Conservation (phyloP, 768 basidiomycete genomes). For the Coprinopsis marcescibilis region DNA sequence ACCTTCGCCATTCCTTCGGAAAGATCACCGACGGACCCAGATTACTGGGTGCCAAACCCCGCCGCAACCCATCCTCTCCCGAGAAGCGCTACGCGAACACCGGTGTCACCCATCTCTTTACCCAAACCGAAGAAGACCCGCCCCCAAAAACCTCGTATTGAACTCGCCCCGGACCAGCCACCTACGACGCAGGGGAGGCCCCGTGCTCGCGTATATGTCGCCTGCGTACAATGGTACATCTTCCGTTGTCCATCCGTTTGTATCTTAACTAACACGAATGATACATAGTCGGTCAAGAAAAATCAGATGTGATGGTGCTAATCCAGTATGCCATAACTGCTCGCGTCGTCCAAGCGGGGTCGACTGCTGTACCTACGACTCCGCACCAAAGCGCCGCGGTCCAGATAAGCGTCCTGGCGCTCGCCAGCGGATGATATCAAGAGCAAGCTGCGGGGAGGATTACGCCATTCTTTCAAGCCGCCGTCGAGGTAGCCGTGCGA, state of each 20-base stretch:
- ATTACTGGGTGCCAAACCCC: slow-evolving; percentile 14
- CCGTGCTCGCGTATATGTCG: slow-evolving; percentile 70
- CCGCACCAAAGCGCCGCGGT: slow-evolving; percentile 70
- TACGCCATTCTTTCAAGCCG: no score
- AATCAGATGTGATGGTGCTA: slow-evolving; percentile 79
- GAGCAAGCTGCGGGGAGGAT: slow-evolving; percentile 30
- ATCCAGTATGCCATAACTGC: slow-evolving; percentile 73
- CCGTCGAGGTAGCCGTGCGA: slow-evolving; percentile 30
- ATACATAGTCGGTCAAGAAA: slow-evolving; percentile 62
- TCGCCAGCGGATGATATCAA: slow-evolving; percentile 55
- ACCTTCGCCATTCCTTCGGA: background rate
- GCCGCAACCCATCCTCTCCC: slow-evolving; percentile 1
- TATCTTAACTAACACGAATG: background rate
- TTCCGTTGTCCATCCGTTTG: slow-evolving; percentile 5
- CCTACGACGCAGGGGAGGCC: slow-evolving; percentile 78
- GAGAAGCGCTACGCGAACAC: background rate
- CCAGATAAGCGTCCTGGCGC: slow-evolving; percentile 79
- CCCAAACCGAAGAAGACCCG: slow-evolving; percentile 39
- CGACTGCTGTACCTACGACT: slow-evolving; percentile 60
- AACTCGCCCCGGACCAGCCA: slow-evolving; percentile 70
- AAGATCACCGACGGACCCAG: slow-evolving; percentile 15
- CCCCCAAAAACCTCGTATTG: slow-evolving; percentile 54
- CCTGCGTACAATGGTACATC: slow-evolving; percentile 70
- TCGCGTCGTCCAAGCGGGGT: slow-evolving; percentile 39
- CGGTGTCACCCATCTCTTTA: no score